Percentiles rank a stretch among this genome's conserved stretches.
Conservation (phyloP, 2,329 filamentous ascomycete species). For the Parastagonospora avenae region DNA sequence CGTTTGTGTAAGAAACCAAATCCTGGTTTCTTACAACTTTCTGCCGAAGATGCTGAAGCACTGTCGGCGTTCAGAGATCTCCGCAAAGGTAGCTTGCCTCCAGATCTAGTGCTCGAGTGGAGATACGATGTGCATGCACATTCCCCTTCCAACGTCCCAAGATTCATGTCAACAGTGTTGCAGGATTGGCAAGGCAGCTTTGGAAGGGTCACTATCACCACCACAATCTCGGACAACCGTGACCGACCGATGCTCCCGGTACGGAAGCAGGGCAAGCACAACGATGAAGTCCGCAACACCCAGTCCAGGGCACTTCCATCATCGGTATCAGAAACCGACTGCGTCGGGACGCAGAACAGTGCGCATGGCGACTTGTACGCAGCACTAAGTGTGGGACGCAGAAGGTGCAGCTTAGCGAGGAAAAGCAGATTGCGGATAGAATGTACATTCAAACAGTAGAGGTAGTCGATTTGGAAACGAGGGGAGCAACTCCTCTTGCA, state of each 20-base stretch:
- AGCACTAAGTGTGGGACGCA: too few species aligned
- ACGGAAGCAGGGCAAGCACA: too few species aligned
- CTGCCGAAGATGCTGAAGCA: not conserved
- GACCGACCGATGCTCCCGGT: too few species aligned
- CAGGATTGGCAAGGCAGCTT: not conserved
- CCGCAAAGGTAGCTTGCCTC: not conserved
- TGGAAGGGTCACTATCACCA: not conserved
- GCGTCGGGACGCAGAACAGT: too few species aligned
- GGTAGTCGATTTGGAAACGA: not conserved
- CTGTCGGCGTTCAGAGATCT: not conserved
- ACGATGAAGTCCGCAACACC: too few species aligned
- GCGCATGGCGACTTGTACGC: too few species aligned
- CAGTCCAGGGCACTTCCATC: too few species aligned
- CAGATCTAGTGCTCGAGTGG: not conserved
- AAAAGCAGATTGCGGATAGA: not conserved
- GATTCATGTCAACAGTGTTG: not conserved
- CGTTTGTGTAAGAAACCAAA: too few species aligned
- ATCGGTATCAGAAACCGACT: too few species aligned
- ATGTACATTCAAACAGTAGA: not conserved
- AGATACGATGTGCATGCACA: not conserved
- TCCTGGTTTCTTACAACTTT: not conserved
- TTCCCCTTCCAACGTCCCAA: not conserved
- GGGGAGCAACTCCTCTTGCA: not conserved
- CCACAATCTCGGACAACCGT: not conserved
- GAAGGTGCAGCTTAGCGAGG: not conserved